Evolutionary conservation across 805 yeast genomes (phyloP), one percentile per base, ranked within the genome.

Genomic region (Cyberlindnera maritima): DNA sequence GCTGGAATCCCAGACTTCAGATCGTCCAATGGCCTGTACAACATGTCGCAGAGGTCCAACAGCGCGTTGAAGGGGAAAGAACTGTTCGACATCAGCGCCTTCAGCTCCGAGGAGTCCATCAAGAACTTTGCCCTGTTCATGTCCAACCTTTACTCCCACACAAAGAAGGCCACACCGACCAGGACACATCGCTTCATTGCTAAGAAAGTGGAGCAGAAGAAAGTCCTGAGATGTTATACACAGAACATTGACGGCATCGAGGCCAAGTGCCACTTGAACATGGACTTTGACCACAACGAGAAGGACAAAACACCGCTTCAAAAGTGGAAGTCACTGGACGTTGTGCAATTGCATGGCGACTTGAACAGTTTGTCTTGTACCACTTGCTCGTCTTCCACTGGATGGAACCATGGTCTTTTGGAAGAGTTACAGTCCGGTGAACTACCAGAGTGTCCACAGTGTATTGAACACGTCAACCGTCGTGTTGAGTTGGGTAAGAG

Each of bases 1-100:
- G 97, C 98, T 1, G 98, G 99, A 0, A 94, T 92, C 39, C 99
- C 99, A 32, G 98, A 92, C 63, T 91, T 91, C 63, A 75, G 98
- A 46, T 86, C 96, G 4, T 71, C 82, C 10, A 79, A 85, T 55
- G 98, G 98, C 2, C 74, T 91, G 10, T 91, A 92, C 67, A 81
- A 85, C 49, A 62, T 81, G 66, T 18, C 52, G 5, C 47, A 42
- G 34, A 12, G 23, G 13, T 14, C n/a, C 15, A 49, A 43, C n/a
- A 87, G 36, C 20, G 5, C 39, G 18, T 19, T 85, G 28, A 88
- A 85, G 60, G 98, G 98, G 5, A 88, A 88, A 59, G 99, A 92
- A 52, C 75, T 92, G 58, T 92, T 92, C 64, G 99, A 94, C 64
- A 79, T 88, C 12, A 82, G 94, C 1, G 69, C 91, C 37, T 90